Base-by-base conservation (phyloP, 2,329 filamentous ascomycete genomes). In the Annulohypoxylon truncatum region DNA sequence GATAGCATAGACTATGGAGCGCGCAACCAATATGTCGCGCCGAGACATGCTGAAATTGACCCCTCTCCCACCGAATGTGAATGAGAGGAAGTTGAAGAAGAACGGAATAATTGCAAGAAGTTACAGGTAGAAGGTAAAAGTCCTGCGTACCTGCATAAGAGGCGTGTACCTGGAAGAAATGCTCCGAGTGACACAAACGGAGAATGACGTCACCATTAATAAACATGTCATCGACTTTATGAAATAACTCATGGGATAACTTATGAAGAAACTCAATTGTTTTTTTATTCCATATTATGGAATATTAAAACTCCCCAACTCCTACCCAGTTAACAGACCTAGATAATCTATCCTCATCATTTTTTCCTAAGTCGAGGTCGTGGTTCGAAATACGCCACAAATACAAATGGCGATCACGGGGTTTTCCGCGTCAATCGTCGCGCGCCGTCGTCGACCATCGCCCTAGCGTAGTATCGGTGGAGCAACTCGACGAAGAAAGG, bases 1-100 rank as follows among this genome's bases (percentile, higher is more conserved):
- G 56, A 83, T 76, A 52, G 80, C 78, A 48, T 72, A 75, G 52
- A 79, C 75, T 61, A 83, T 75, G 12, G 82, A 83, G 7, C 78
- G 77, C 26, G 80, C 79, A 59, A 83, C 81, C 15, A 70, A 48
- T 15, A 61, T 70, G 28, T 77, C 73, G 22, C 76, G 76, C 26
- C 70, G 67, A 6, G 63, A 51, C 75, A 77, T 78, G 4, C 29
- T 79, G 63, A 58, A 35, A 20, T 31, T 20, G 12, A 48, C 31
- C 40, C 62, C 46, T 54, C 26, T 47, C 28, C 4, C 13, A 35
- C 7, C 5, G 4, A 38, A 18, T 2, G 22, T 12, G n/a, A 2
- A 31, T 38, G 22, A 29, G 13, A 22, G 8, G 4, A 20, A 31
- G 22, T 15, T 4, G 15, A 29, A 38, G 22, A 24, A 29, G 48